A percentile compares a stretch with the other conserved stretches of the same genome.
Conservation (phyloP, 2,329 filamentous ascomycete genomes). For the Stemphylium lycopersici region DNA sequence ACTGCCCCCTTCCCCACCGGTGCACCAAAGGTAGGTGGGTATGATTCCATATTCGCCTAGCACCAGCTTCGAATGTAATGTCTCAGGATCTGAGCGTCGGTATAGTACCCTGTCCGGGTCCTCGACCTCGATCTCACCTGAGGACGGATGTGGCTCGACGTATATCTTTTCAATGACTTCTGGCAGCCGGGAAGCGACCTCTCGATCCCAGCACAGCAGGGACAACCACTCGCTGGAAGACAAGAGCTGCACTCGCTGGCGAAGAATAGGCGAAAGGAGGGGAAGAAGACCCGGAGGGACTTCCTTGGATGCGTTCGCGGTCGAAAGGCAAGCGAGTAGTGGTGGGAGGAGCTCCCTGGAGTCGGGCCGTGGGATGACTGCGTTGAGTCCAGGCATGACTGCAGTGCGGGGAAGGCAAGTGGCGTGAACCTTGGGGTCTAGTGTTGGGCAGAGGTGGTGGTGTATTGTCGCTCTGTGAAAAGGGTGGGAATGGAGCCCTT, state of each 20-base stretch:
- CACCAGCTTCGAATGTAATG: constrained; percentile 70
- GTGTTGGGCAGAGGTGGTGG: background rate
- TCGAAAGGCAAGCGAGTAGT: constrained; percentile 67
- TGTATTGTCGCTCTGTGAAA: background rate
- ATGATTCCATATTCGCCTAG: constrained; percentile 67
- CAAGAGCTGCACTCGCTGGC: constrained; percentile 68
- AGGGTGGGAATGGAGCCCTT: background rate
- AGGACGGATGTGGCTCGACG: constrained; percentile 80
- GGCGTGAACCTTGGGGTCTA: background rate
- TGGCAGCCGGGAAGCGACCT: constrained; percentile 64
- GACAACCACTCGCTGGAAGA: constrained; percentile 72
- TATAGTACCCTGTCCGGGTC: constrained; percentile 68
- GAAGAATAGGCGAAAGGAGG: constrained; percentile 67
- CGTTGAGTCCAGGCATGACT: constrained; percentile 54
- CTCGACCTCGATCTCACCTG: constrained; percentile 78
- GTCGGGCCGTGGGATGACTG: constrained; percentile 61
- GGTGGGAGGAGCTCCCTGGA: constrained; percentile 64
- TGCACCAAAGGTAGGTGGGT: constrained; percentile 73
- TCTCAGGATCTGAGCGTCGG: constrained; percentile 75
- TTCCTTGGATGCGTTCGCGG: constrained; percentile 63
- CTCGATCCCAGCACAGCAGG: constrained; percentile 71
- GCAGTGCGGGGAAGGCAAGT: constrained; percentile 3
- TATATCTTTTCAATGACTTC: constrained; percentile 66
- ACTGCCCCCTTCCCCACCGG: constrained; percentile 66
- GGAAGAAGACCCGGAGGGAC: constrained; percentile 67